Evolutionary conservation across 441 rosid genomes (phyloP), one percentile per base, ranked within the genome.

Genomic region (Pelargonium citronellum): DNA sequence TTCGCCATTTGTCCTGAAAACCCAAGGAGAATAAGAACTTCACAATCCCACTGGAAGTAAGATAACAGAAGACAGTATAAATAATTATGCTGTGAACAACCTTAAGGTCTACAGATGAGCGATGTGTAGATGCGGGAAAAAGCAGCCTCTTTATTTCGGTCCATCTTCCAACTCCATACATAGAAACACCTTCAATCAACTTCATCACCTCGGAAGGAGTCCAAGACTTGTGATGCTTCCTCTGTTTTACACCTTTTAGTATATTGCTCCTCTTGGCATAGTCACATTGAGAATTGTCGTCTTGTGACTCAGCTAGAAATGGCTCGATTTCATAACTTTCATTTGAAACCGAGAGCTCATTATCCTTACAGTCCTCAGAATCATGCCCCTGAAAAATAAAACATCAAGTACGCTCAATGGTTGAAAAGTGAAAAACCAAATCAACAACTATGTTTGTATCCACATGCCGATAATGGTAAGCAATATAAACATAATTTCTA

Each of bases 1-100:
- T 57, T 57, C 63, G 63, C 63, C 63, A 57, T 19, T 57, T 57
- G 63, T 57, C 63, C 63, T 57, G 63, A 57, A 57, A 57, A 10
- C 63, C 63, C 24, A 7, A 57, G 30, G 8, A 57, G 27, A 19
- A 17, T 17, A 19, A 16, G 63, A 57, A 9, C 27, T 57, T 57
- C 20, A 57, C 4, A 11, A 57, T 57, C 27, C 12, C 1, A 19
- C 19, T 9, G 7, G 4, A 57, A 19, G 20, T 22, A 57, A 19
- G 27, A 57, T 19, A 57, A 57, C 53, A 19, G 13, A 57, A 57
- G 27, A 57, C 63, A 19, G 1, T 17, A 0, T 5, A 7, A 57
- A 19, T 8, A 57, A 1, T 57, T 10, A 19, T 19, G 63, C 9
- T 34, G 17, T 19, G 63, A 57, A 57, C 63, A 17, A 57, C 63